phyloP scores from a whole-genome alignment of 2,329 filamentous ascomycete genomes.

The Aureobasidium namibiae region DNA sequence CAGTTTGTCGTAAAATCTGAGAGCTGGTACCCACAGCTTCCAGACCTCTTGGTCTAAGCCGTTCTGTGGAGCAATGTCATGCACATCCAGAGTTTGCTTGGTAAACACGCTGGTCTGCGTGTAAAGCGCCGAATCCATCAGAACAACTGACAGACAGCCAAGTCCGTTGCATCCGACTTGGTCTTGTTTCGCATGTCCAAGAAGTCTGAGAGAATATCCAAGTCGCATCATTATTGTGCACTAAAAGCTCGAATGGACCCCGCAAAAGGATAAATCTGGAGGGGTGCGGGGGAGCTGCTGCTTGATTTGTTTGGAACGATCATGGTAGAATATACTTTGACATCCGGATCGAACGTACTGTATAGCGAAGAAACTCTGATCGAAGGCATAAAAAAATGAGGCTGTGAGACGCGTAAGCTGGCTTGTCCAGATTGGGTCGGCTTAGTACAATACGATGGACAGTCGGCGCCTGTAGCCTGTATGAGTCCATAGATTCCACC shows the following conservation, averaged over 20 bases:
- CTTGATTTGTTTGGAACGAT: not conserved
- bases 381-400: too few relatives aligned
- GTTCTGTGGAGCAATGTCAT: not conserved
- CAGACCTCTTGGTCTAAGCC: not conserved
- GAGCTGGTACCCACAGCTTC: not conserved
- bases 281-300: not conserved
- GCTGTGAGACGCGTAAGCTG: slow-evolving; percentile 10
- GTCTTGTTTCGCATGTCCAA: not conserved
- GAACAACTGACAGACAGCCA: not conserved
- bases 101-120: not conserved
- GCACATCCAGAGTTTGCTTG: not conserved
- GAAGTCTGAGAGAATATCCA: not conserved
- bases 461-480: not conserved
- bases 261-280: not conserved
- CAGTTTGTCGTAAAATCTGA: not conserved
- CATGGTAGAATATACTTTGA: not conserved
- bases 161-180: not conserved
- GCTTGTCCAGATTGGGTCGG: not conserved
- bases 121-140: not conserved
- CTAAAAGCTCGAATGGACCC: not conserved
- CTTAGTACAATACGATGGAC: not conserved
- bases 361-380: too few relatives aligned
- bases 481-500: not conserved
- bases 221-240: not conserved
- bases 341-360: not conserved